phyloP scores from a whole-genome alignment of 148 eudicot genomes.

The Spergularia marina region DNA sequence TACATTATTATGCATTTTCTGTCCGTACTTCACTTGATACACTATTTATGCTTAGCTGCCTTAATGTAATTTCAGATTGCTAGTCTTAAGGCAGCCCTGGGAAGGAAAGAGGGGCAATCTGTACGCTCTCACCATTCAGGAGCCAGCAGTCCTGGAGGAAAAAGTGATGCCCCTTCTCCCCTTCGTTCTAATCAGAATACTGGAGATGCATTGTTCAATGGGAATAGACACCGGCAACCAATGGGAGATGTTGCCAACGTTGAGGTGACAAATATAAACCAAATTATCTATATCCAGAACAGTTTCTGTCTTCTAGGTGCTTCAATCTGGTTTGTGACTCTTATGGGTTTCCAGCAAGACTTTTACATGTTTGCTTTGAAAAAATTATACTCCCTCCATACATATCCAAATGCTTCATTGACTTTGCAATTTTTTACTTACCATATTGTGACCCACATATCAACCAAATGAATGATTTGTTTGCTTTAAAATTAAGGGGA shows the following conservation, averaged over 20 bases:
- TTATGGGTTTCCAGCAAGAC: background rate
- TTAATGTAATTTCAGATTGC: constrained; percentile 53
- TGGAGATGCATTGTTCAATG: constrained; percentile 31
- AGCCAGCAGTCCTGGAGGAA: constrained; percentile 46
- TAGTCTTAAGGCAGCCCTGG: constrained; percentile 82
- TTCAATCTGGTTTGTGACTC: background rate
- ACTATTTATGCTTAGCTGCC: constrained; percentile 15
- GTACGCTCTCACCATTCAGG: constrained; percentile 37
- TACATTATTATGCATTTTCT: background rate
- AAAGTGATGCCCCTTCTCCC: constrained; percentile 47
- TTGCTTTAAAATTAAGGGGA: no score
- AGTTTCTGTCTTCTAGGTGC: background rate
- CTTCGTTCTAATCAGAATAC: constrained; percentile 37
- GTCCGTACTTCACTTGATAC: background rate
- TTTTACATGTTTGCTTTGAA: no score
- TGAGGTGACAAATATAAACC: constrained; percentile 50
- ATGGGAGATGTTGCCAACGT: constrained; percentile 72
- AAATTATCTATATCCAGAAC: background rate
- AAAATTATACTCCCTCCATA: background rate
- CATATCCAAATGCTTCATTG: no score
- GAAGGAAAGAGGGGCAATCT: constrained; percentile 64
- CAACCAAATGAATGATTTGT: no score
- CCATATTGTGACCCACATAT: no score
- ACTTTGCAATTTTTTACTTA: no score
- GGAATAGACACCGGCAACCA: constrained; percentile 49